phyloP scores from a whole-genome alignment of 163 green algal genomes.

The Chlamydomonas reinhardtii region DNA sequence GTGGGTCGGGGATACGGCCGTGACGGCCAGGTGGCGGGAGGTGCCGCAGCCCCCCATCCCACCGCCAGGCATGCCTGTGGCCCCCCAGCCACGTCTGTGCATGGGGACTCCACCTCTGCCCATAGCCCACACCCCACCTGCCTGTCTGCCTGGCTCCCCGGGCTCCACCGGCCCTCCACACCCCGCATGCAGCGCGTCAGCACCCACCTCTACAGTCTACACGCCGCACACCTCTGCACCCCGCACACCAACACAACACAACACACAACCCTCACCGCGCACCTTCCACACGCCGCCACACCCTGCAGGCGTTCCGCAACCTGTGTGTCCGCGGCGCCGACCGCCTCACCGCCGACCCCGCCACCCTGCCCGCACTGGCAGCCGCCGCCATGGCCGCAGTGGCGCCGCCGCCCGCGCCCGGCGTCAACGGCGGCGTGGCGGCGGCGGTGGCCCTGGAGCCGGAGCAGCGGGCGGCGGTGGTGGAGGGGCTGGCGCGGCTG shows the following conservation, averaged over 20 bases:
- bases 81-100: too few relatives aligned
- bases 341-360: constrained; percentile 8
- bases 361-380: constrained; percentile 3
- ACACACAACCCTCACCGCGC: too few relatives aligned
- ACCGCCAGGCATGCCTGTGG: too few relatives aligned
- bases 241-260: background rate
- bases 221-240: background rate
- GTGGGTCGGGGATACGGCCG: too few relatives aligned
- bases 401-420: constrained; percentile 22
- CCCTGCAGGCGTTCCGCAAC: constrained; percentile 43
- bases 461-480: constrained; percentile 55
- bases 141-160: too few relatives aligned
- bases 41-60: too few relatives aligned
- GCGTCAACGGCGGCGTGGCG: constrained; percentile 14
- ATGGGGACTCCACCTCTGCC: too few relatives aligned
- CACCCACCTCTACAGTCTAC: too few relatives aligned
- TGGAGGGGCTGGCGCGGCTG: constrained; percentile 63
- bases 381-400: constrained; percentile 20
- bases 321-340: constrained; percentile 53
- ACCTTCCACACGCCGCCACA: background rate
- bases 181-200: too few relatives aligned
- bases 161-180: too few relatives aligned
- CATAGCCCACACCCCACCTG: too few relatives aligned
- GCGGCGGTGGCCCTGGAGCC: background rate
- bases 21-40: too few relatives aligned